Evolutionary conservation across 495 filamentous ascomycete genomes (phyloP), one percentile per base, ranked within the genome.

Genomic region (Neurospora sp.): DNA sequence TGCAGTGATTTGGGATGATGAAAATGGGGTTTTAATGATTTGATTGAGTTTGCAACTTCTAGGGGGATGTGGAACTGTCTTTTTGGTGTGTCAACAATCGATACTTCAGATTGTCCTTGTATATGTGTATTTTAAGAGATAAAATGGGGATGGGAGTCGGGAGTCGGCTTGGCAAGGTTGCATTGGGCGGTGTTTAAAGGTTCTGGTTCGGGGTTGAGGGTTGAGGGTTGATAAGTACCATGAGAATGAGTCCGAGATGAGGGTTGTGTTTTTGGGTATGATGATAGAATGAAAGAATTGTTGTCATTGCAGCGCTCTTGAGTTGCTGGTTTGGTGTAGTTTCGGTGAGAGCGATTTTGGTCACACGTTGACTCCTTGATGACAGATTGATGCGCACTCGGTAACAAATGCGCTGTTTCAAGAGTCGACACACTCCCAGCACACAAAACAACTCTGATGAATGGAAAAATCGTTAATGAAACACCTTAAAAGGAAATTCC

Each of bases 1-100:
- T 85, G 54, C 76, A 80, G 66, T 82, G 76, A 78, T 59, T 23
- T 14, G 11, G 2, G 23, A 54, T 72, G 37, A 69, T 39, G 46
- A 31, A 73, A n/a, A 46, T 18, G 41, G 39, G 69, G 20, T 35
- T 42, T n/a, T 18, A 69, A 35, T 37, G 27, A 73, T 69, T 54
- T 46, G 31, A 35, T 69, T 70, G 6, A 41, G n/a, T 40, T 69
- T 69, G 41, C 40, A 62, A 69, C 14, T 72, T 40, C 69, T 66
- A 44, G 38, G 14, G 16, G 44, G 18, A 20, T 18, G 38, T 4
- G n/a, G 71, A n/a, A 12, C 16, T 69, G n/a, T 14, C 12, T 72
- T 31, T 31, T 31, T 27, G 27, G 27, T 27, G 27, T 27, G 27
- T 27, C 27, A 27, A 27, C 27, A 27, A 27, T 10, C n/a, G 20